These are phyloP conservation scores for Rhodomyrtus psidioides DNA, from an alignment of 441 rosid species.

Conservation along the genomic window DNA sequence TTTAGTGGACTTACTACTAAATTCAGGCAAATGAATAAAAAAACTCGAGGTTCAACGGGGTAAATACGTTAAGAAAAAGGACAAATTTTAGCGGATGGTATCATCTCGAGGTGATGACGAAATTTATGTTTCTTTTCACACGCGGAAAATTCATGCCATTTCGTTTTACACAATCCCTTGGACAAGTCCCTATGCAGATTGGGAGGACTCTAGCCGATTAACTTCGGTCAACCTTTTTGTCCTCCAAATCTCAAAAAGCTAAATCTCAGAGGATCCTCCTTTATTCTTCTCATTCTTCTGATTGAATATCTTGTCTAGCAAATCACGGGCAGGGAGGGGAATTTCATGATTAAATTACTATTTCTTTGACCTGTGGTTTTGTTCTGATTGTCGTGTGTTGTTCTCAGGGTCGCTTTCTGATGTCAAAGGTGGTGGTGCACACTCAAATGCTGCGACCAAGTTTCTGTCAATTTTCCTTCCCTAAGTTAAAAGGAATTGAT, in stretches of 20 bases:
- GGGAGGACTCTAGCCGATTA: not conserved
- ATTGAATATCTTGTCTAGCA: not conserved
- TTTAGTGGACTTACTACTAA: too few relatives aligned
- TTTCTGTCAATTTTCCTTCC: not conserved
- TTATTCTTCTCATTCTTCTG: not conserved
- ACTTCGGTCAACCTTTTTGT: not conserved
- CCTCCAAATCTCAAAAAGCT: not conserved
- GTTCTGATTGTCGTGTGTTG: not conserved
- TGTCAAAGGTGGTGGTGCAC: not conserved
- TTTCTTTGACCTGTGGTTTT: not conserved
- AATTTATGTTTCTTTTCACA: not conserved
- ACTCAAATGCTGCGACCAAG: not conserved
- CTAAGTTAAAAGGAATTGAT: not conserved
- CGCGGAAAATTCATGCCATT: not conserved
- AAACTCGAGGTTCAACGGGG: not conserved
- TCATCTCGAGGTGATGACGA: not conserved
- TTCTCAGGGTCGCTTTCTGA: not conserved
- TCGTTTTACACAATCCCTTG: not conserved
- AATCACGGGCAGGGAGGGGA: not conserved
- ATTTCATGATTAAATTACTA: not conserved
- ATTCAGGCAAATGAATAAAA: too few relatives aligned
- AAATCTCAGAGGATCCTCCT: not conserved
- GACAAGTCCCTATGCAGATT: not conserved
- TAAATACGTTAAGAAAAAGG: slow-evolving; percentile 1
- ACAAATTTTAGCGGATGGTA: not conserved